Conservation (phyloP, 768 basidiomycete genomes). For the Ephemerocybe angulata region DNA sequence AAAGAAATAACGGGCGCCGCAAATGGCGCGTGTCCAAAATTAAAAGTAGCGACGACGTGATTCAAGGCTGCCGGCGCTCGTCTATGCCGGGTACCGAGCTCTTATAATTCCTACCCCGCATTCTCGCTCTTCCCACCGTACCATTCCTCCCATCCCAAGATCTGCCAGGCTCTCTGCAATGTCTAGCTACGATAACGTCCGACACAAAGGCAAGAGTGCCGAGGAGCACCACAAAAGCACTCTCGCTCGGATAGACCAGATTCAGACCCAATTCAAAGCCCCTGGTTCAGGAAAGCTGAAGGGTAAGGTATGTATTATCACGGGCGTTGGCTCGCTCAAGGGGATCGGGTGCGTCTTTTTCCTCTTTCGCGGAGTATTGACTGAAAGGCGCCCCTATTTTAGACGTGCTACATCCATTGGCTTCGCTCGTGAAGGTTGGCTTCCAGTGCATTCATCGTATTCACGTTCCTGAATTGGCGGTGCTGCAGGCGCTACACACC, state of each 20-base stretch:
- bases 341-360: conserved; percentile 73
- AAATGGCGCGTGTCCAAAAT: not conserved
- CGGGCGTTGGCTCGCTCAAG: conserved; percentile 80
- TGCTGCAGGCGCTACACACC: conserved; percentile 61
- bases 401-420: conserved; percentile 71
- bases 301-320: conserved; percentile 83
- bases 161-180: conserved; percentile 18
- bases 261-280: conserved; percentile 64
- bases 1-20: too few species aligned
- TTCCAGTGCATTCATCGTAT: not conserved
- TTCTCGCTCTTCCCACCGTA: not conserved
- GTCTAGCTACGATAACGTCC: conserved; percentile 35
- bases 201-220: conserved; percentile 22
- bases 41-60: not conserved
- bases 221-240: conserved; percentile 61
- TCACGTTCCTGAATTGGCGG: conserved; percentile 7
- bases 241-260: conserved; percentile 58
- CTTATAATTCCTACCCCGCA: not conserved
- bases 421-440: conserved; percentile 76
- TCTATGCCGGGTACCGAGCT: not conserved
- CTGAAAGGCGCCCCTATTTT: conserved; percentile 1
- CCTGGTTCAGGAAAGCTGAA: conserved; percentile 55
- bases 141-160: not conserved
- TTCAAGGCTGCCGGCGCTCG: not conserved
- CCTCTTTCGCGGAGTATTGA: not conserved